Evolutionary conservation across 345 rosid genomes (phyloP).

Genomic region (Eucalyptus polybractea): DNA sequence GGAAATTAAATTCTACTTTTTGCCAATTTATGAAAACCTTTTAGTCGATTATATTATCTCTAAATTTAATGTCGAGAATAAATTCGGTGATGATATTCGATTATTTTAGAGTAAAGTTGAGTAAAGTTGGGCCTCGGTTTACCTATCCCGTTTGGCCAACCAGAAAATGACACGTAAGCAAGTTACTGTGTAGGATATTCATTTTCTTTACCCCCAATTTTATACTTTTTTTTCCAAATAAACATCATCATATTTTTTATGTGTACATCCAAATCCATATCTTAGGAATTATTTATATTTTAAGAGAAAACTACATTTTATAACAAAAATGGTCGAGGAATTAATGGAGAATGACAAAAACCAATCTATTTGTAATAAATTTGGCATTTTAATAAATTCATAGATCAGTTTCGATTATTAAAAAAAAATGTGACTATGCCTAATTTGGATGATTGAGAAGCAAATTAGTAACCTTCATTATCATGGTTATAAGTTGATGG

Average conservation of each 20-base stretch:
- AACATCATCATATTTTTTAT: background rate
- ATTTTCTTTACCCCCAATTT: background rate
- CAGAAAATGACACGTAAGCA: background rate
- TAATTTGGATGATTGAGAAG: background rate
- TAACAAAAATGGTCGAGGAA: background rate
- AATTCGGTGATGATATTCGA: background rate
- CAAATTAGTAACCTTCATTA: background rate
- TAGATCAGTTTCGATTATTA: background rate
- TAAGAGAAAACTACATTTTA: background rate
- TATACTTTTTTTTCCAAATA: background rate
- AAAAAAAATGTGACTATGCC: background rate
- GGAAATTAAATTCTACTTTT: background rate
- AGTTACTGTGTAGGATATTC: background rate
- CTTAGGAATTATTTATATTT: background rate
- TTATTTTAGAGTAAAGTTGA: background rate
- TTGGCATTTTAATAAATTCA: background rate
- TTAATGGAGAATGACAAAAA: background rate
- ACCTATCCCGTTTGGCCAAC: background rate
- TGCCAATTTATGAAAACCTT: background rate
- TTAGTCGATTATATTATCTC: background rate
- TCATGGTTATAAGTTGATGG: background rate
- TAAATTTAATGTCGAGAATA: background rate
- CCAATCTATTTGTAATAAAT: background rate
- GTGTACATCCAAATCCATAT: background rate
- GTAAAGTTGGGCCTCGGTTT: background rate